Conservation (phyloP, 176 grass and related monocot species). For the Cymbopogon citratus region DNA sequence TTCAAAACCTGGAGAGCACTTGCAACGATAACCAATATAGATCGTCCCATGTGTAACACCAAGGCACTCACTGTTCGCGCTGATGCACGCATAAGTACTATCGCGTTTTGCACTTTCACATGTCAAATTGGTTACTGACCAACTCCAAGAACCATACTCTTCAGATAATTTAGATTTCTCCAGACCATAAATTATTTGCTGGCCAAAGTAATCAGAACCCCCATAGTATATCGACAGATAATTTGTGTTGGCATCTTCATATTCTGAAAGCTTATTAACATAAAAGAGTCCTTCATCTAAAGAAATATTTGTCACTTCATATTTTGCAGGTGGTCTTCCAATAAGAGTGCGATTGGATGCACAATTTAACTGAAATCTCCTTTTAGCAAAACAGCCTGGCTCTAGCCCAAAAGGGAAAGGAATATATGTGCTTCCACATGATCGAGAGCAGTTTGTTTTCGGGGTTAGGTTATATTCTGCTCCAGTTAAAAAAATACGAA, state of each 20-base stretch:
- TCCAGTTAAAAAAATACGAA: neutral
- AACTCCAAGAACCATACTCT: conserved; percentile 25
- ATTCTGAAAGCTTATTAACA: conserved; percentile 31
- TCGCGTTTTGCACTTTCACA: conserved; percentile 12
- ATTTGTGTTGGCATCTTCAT: conserved; percentile 9
- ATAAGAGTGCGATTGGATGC: conserved; percentile 20
- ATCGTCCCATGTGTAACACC: conserved; percentile 6
- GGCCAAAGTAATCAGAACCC: conserved; percentile 32
- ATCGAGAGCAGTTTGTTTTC: conserved; percentile 19
- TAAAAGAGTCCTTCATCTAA: conserved; percentile 25
- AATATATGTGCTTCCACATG: conserved; percentile 37
- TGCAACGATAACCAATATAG: conserved; percentile 30
- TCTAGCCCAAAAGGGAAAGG: conserved; percentile 41
- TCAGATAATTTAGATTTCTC: conserved; percentile 18
- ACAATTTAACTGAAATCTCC: conserved; percentile 33
- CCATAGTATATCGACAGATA: conserved; percentile 32
- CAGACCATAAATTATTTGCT: conserved; percentile 34
- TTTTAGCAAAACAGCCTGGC: conserved; percentile 25
- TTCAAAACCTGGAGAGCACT: neutral
- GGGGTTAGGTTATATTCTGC: conserved; percentile 15
- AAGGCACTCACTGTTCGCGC: conserved; percentile 28
- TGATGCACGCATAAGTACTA: conserved; percentile 24
- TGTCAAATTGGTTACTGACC: conserved; percentile 16
- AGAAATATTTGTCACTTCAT: conserved; percentile 39
- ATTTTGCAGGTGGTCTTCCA: conserved; percentile 24